A percentile compares a stretch with the other conserved stretches of the same genome.
phyloP scores from a whole-genome alignment of 306 rosid genomes.

The cucumber (Cucumis sativus) region DNA sequence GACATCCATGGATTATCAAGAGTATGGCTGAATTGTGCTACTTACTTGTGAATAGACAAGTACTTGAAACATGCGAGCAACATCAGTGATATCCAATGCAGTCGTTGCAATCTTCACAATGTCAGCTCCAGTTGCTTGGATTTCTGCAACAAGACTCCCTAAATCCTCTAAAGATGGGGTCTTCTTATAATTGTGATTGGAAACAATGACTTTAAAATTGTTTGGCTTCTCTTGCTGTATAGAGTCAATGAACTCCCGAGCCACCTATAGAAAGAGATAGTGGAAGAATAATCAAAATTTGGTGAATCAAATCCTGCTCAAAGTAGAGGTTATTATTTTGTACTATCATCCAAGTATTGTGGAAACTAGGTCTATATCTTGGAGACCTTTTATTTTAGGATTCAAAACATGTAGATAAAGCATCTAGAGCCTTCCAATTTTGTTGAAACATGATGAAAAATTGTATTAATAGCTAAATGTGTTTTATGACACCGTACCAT shows the following conservation, averaged over 20 bases:
- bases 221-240: slow-evolving; percentile 43
- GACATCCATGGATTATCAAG: neutral
- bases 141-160: slow-evolving; percentile 74
- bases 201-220: slow-evolving; percentile 65
- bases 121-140: slow-evolving; percentile 89
- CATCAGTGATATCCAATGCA: slow-evolving; percentile 82
- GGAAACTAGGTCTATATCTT: neutral
- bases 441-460: neutral
- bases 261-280: slow-evolving; percentile 48
- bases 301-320: slow-evolving; percentile 10
- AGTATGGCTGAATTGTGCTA: slow-evolving; percentile 9
- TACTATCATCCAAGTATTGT: neutral
- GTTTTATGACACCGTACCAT: neutral
- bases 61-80: slow-evolving; percentile 60
- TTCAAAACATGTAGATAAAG: neutral
- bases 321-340: neutral
- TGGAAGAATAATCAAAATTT: slow-evolving; percentile 13
- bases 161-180: slow-evolving; percentile 90
- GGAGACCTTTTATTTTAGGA: neutral
- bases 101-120: slow-evolving; percentile 88
- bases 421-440: neutral
- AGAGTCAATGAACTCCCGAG: slow-evolving; percentile 56
- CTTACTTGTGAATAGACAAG: slow-evolving; percentile 86
- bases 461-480: neutral
- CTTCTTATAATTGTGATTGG: slow-evolving; percentile 74